Evolutionary conservation across 1,284 basidiomycete species (phyloP), one percentile per base, ranked within the genome.

Genomic region (Cerrena zonata): DNA sequence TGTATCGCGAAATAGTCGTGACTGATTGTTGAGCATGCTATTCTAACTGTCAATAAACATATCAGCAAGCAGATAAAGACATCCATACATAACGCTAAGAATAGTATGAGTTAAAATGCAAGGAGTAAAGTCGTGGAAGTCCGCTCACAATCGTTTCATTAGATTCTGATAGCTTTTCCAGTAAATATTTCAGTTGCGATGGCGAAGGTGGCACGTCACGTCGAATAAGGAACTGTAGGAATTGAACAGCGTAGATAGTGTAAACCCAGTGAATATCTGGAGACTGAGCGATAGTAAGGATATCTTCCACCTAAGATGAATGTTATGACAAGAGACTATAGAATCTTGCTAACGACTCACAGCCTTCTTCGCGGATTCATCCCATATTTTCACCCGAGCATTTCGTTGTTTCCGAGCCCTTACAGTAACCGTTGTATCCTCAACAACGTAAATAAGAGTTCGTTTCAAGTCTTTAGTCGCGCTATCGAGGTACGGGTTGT

Each of bases 181-280:
- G 58, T 60, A 89, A 78, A 57, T 76, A 85, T 30, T 68, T 65
- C 42, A 82, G 66, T 53, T 83, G 80, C 15, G 67, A 61, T 0
- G 77, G 58, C 41, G 77, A 74, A 26, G 83, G 69, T 0, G 90
- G 83, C 18, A 69, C 68, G 64, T 96, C 93, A 10, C 86, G 79
- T 18, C 92, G 77, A 36, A 91, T 74, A 23, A 94, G 71, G 1
- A 84, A 80, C 36, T 88, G 78, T 13, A 95, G 71, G 65, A 85
- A 82, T 47, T 89, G 76, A 19, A 85, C 73, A 1, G 89, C 87
- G 27, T 83, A 80, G 42, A 92, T 84, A 2, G 77, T 74, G 66
- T 94, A 96, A 49, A 84, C 78, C 92, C 92, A 94, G 65, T 95
- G 89, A 11, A 87, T 88, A 18, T 71, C 65, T 2, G 74, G 55